Evolutionary conservation across 2,329 filamentous ascomycete genomes (phyloP).

Genomic region (Fusarium robinianum): DNA sequence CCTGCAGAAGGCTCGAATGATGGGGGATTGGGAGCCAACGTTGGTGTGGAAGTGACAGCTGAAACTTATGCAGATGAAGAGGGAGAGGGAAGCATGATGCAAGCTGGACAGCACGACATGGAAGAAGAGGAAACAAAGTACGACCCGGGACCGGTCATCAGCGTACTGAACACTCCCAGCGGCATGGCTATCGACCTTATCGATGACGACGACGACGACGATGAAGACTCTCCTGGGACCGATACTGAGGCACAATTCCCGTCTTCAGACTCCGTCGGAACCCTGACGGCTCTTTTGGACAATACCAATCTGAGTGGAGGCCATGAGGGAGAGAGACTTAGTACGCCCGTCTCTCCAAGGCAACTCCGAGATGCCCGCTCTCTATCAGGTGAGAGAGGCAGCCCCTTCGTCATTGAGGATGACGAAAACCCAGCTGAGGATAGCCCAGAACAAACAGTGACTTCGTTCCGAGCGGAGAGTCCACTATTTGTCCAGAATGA

Average conservation of each 20-base stretch:
- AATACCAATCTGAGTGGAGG: neutral
- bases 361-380: neutral
- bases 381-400: neutral
- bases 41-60: no score
- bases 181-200: conserved; percentile 7
- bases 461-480: no score
- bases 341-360: neutral
- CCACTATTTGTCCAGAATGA: no score
- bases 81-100: no score
- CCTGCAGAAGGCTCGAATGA: no score
- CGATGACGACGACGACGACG: conserved; percentile 1
- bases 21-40: no score
- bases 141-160: neutral
- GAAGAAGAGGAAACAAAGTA: neutral
- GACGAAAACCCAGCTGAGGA: conserved; percentile 5
- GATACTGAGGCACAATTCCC: no score
- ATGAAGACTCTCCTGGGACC: neutral
- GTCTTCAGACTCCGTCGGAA: no score
- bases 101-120: no score
- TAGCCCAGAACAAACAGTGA: neutral
- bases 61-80: no score
- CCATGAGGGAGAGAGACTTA: no score
- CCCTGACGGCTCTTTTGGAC: neutral
- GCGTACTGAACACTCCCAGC: neutral
- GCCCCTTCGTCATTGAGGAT: neutral